phyloP scores from a whole-genome alignment of 208 protist genomes.

The Lotmaria passim region DNA sequence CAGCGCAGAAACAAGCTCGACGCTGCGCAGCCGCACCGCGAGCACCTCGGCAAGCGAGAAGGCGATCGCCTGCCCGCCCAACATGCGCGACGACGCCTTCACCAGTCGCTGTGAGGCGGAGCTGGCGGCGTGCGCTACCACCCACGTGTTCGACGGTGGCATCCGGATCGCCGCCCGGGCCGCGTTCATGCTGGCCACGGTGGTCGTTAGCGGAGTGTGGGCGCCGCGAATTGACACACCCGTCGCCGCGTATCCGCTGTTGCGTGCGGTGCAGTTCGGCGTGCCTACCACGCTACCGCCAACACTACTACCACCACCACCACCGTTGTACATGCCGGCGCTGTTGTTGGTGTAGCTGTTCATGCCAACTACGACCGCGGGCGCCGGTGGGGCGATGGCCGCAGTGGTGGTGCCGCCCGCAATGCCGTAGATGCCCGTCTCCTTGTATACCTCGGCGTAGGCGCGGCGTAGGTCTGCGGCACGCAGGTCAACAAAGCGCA shows the following conservation, averaged over 20 bases:
- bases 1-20: constrained; percentile 73
- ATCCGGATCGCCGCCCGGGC: constrained; percentile 20
- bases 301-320: too few species aligned
- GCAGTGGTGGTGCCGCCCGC: constrained; percentile 29
- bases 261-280: too few species aligned
- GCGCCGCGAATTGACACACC: constrained; percentile 25
- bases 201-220: constrained; percentile 29
- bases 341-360: neutral
- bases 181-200: constrained; percentile 23
- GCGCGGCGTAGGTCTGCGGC: constrained; percentile 40
- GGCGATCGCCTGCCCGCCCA: constrained; percentile 34
- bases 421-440: constrained; percentile 40
- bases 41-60: constrained; percentile 62
- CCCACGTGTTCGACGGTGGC: constrained; percentile 37
- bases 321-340: neutral
- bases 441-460: constrained; percentile 42
- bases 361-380: constrained; percentile 1
- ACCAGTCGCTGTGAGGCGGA: constrained; percentile 26
- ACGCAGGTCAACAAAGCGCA: constrained; percentile 59
- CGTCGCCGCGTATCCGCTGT: too few species aligned
- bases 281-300: too few species aligned
- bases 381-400: constrained; percentile 14
- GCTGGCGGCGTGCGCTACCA: constrained; percentile 30
- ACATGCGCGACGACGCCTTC: constrained; percentile 34
- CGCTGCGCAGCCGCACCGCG: constrained; percentile 52